A percentile compares a stretch with the other conserved stretches of the same genome.
Conservation (phyloP, 305 asterid species). For the Fraxinus sp. region DNA sequence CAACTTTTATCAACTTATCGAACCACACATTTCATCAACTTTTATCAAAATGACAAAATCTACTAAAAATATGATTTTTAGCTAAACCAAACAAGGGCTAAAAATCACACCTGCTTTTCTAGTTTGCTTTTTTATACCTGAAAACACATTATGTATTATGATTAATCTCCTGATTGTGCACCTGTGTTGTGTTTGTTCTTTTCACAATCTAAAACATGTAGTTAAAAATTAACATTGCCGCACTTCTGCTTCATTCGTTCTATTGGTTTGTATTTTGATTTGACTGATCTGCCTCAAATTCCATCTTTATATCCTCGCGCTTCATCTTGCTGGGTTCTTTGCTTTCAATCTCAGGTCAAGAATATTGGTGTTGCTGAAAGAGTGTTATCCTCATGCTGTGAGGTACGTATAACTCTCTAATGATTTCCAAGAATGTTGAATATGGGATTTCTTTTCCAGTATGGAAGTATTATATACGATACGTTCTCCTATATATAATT, state of each 20-base stretch:
- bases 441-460: not conserved
- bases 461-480: not conserved
- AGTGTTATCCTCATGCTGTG: constrained; percentile 70
- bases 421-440: constrained; percentile 10
- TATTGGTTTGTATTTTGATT: constrained; percentile 13
- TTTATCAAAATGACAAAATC: not conserved
- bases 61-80: not conserved
- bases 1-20: not conserved
- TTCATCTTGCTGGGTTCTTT: constrained; percentile 24
- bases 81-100: not conserved
- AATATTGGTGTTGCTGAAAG: constrained; percentile 58
- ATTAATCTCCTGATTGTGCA: not conserved
- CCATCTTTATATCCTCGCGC: constrained; percentile 7
- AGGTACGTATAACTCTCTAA: constrained; percentile 44
- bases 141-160: constrained; percentile 1
- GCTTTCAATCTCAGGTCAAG: constrained; percentile 55
- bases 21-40: not conserved
- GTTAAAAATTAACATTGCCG: not conserved
- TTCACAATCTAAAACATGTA: constrained; percentile 1
- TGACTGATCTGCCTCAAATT: constrained; percentile 7
- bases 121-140: constrained; percentile 15
- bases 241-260: constrained; percentile 8
- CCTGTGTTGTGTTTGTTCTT: constrained; percentile 4
- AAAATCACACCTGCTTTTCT: constrained; percentile 13
- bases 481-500: constrained; percentile 5